Evolutionary conservation across 2,329 filamentous ascomycete species (phyloP).

Genomic region (Endothia cerciana): DNA sequence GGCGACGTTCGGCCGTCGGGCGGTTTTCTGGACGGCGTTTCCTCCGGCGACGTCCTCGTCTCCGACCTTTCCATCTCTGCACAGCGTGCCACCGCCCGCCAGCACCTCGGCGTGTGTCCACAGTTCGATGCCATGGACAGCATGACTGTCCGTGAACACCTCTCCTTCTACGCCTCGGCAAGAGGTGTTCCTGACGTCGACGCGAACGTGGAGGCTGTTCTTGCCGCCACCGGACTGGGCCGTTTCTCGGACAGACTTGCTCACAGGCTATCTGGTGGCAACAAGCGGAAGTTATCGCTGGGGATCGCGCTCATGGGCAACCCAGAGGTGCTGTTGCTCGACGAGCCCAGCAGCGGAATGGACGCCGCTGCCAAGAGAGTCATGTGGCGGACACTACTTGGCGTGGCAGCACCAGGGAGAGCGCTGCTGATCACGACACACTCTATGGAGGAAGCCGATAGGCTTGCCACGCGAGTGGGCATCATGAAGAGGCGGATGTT

Average conservation of each 20-base stretch:
- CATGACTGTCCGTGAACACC: constrained; percentile 87
- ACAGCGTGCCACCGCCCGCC: constrained; percentile 71
- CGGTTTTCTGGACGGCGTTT: background rate
- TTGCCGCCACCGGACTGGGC: constrained; percentile 78
- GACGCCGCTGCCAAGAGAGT: constrained; percentile 89
- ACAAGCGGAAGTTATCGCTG: constrained; percentile 88
- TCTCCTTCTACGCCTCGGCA: constrained; percentile 84
- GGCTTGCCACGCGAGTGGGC: constrained; percentile 79
- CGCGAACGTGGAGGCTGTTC: constrained; percentile 76
- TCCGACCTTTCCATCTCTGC: constrained; percentile 76
- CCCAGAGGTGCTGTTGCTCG: constrained; percentile 81
- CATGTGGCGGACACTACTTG: constrained; percentile 83
- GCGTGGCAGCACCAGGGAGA: constrained; percentile 68
- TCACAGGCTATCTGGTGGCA: constrained; percentile 80
- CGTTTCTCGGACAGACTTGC: constrained; percentile 77
- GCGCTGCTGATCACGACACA: constrained; percentile 89
- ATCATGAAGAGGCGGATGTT: constrained; percentile 88
- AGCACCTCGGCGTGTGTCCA: constrained; percentile 86
- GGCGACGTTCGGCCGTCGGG: constrained; percentile 83
- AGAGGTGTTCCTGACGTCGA: constrained; percentile 76
- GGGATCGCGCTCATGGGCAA: constrained; percentile 94
- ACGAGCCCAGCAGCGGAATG: constrained; percentile 87
- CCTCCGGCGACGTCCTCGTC: constrained; percentile 73
- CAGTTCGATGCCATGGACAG: constrained; percentile 87
- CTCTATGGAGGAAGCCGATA: constrained; percentile 94